phyloP scores from a whole-genome alignment of 495 filamentous ascomycete genomes.

The Penicillium macrosclerotiorum region DNA sequence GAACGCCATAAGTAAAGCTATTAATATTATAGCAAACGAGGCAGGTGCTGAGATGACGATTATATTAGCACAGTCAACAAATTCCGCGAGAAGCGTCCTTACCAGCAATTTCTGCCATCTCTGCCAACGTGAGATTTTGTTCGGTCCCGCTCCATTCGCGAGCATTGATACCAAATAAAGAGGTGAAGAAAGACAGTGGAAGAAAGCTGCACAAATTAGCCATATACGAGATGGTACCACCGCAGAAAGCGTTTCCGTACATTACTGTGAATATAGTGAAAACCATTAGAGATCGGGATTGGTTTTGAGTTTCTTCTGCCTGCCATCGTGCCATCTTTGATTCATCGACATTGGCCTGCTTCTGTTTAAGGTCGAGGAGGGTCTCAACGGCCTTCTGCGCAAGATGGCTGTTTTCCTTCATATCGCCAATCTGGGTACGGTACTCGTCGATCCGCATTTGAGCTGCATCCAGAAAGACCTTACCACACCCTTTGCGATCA shows the following conservation, averaged over 20 bases:
- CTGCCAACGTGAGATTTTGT: slow-evolving; percentile 25
- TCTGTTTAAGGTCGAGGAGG: slow-evolving; percentile 65
- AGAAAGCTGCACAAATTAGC: slow-evolving; percentile 43
- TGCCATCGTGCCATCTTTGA: slow-evolving; percentile 62
- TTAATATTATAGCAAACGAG: slow-evolving; percentile 40
- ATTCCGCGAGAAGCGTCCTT: background rate
- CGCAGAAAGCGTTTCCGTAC: slow-evolving; percentile 34
- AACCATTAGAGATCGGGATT: slow-evolving; percentile 65
- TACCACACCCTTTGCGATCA: slow-evolving; percentile 28
- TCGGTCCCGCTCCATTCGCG: slow-evolving; percentile 56
- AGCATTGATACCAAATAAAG: slow-evolving; percentile 64
- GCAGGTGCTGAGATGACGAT: slow-evolving; percentile 23
- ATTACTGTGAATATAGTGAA: slow-evolving; percentile 70
- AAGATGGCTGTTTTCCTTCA: slow-evolving; percentile 50
- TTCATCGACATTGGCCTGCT: slow-evolving; percentile 67
- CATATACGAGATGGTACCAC: slow-evolving; percentile 31
- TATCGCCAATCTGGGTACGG: slow-evolving; percentile 53
- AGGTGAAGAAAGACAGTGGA: slow-evolving; percentile 65
- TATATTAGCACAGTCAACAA: slow-evolving; percentile 8
- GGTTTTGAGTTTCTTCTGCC: slow-evolving; percentile 60
- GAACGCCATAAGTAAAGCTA: slow-evolving; percentile 45
- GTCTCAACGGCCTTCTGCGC: slow-evolving; percentile 58
- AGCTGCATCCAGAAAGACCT: slow-evolving; percentile 49
- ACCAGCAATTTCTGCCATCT: slow-evolving; percentile 40
- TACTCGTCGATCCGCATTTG: slow-evolving; percentile 55